Conservation (phyloP, 352 stramenopile genomes). For the Pythium periplocum region DNA sequence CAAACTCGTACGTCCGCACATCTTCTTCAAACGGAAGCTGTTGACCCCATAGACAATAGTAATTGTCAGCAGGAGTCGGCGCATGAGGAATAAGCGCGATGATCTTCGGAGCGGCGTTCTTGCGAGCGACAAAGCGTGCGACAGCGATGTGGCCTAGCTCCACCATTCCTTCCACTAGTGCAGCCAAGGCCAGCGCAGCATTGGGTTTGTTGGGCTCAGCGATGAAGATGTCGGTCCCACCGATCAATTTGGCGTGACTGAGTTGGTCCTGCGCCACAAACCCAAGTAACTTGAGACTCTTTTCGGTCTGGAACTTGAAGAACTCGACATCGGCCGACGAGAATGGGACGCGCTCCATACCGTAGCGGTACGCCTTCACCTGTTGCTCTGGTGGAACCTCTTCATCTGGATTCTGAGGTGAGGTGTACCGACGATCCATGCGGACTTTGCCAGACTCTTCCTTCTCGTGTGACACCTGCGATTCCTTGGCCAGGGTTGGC, state of each 20-base stretch:
- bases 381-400: constrained; percentile 64
- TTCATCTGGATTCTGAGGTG: constrained; percentile 58
- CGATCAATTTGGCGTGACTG: constrained; percentile 51
- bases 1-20: constrained; percentile 72
- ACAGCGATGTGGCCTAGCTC: constrained; percentile 56
- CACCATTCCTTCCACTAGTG: constrained; percentile 64
- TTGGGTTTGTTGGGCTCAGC: constrained; percentile 67
- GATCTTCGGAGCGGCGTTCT: constrained; percentile 77
- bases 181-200: constrained; percentile 50
- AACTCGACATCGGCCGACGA: constrained; percentile 73
- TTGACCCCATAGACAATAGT: constrained; percentile 68
- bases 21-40: constrained; percentile 81
- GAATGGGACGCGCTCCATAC: constrained; percentile 74
- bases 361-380: constrained; percentile 80
- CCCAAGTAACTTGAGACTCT: constrained; percentile 66
- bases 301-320: constrained; percentile 79
- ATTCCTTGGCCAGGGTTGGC: constrained; percentile 71
- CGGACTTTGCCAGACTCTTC: constrained; percentile 53
- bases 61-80: constrained; percentile 36
- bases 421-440: constrained; percentile 69
- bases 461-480: constrained; percentile 56
- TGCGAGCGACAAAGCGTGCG: constrained; percentile 69
- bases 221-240: constrained; percentile 63
- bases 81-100: constrained; percentile 60
- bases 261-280: constrained; percentile 58